A percentile compares a stretch with the other conserved stretches of the same genome.
phyloP scores from a whole-genome alignment of 805 yeast genomes.

The Nakazawaea ishiwadae region DNA sequence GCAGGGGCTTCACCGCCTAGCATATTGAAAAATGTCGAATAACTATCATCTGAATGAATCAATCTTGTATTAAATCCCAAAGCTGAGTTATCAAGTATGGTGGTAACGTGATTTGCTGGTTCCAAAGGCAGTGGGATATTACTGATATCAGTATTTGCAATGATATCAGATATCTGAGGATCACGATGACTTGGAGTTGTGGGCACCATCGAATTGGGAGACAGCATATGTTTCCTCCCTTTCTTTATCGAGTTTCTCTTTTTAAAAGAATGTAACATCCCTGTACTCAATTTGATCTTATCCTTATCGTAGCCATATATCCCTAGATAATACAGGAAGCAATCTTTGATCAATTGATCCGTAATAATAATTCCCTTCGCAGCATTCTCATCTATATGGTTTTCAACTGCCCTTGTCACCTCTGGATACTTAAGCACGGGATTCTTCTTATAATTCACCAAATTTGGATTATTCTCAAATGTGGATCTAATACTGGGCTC shows the following conservation, averaged over 20 bases:
- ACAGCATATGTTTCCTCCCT: slow-evolving; percentile 16
- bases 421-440: slow-evolving; percentile 31
- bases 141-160: not conserved
- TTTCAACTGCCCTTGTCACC: slow-evolving; percentile 27
- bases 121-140: not conserved
- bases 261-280: slow-evolving; percentile 30
- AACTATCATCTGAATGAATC: slow-evolving; percentile 31
- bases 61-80: slow-evolving; percentile 31
- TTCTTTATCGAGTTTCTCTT: slow-evolving; percentile 22
- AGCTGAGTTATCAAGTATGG: slow-evolving; percentile 10
- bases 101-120: not conserved
- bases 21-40: slow-evolving; percentile 15
- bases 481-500: slow-evolving; percentile 22
- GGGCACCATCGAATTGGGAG: no score
- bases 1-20: slow-evolving; percentile 6
- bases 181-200: no score
- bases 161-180: not conserved
- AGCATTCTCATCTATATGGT: slow-evolving; percentile 16
- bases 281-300: slow-evolving; percentile 24
- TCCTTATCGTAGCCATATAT: slow-evolving; percentile 20
- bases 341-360: slow-evolving; percentile 21
- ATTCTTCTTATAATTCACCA: slow-evolving; percentile 22
- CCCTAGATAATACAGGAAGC: slow-evolving; percentile 14
- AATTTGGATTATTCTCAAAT: slow-evolving; percentile 21
- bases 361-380: slow-evolving; percentile 19